A percentile compares a stretch with the other conserved stretches of the same genome.
Evolutionary conservation across 805 yeast genomes (phyloP).

Genomic region (Sugiyamaella boreocaroliniensis): DNA sequence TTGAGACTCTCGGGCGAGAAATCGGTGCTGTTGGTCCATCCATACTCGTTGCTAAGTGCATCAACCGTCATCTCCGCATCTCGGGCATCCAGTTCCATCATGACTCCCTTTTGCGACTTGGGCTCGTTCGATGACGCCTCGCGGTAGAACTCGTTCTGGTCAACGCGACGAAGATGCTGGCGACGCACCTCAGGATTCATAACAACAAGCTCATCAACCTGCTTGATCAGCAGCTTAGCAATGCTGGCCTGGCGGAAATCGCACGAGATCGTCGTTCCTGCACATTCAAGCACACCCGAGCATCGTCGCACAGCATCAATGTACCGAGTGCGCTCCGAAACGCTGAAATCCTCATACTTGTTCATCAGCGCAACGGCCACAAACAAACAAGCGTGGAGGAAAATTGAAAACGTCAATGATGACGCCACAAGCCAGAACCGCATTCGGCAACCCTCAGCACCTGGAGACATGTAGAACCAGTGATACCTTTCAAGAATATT

Average conservation of each 20-base stretch:
- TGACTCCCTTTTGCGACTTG: conserved; percentile 3
- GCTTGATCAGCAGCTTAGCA: conserved; percentile 12
- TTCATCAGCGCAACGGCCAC: conserved; percentile 14
- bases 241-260: conserved; percentile 14
- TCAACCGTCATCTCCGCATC: conserved; percentile 14
- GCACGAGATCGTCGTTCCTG: conserved; percentile 6
- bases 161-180: background rate
- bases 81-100: conserved; percentile 14
- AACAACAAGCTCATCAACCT: conserved; percentile 13
- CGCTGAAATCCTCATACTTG: conserved; percentile 10
- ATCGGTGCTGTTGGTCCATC: conserved; percentile 2
- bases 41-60: conserved; percentile 2
- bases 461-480: conserved; percentile 15
- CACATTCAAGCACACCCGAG: conserved; percentile 6
- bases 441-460: conserved; percentile 8
- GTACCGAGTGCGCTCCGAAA: conserved; percentile 8
- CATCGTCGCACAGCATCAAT: conserved; percentile 9
- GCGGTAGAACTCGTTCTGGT: background rate
- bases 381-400: conserved; percentile 18
- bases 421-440: conserved; percentile 13
- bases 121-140: background rate
- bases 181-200: conserved; percentile 12
- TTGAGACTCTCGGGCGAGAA: conserved; percentile 12
- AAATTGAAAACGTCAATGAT: conserved; percentile 10
- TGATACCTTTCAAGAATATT: conserved; percentile 13